These are phyloP conservation scores for Mortierella sp. DNA, from an alignment of 371 early-diverging fungal genomes.

Conservation along the genomic window DNA sequence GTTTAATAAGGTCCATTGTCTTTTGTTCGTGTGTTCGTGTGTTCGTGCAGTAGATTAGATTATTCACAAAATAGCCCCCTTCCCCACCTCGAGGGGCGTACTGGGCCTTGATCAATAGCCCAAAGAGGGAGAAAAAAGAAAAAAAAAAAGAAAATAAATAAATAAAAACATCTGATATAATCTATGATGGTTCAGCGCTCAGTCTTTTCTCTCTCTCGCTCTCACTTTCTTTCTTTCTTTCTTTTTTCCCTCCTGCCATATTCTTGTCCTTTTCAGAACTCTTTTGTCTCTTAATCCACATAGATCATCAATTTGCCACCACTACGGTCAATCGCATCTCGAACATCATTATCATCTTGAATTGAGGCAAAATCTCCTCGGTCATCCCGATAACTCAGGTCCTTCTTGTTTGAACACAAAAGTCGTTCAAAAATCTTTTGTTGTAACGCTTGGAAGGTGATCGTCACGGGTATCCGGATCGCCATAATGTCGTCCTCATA, in stretches of 20 bases:
- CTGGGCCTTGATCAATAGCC: no score
- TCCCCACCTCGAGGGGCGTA: no score
- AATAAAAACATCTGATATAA: not conserved
- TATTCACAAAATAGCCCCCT: no score
- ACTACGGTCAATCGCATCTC: constrained; percentile 42
- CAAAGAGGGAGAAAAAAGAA: no score
- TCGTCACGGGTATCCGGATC: constrained; percentile 71
- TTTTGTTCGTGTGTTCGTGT: no score
- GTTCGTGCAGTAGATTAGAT: no score
- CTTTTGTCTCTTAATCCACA: constrained; percentile 20
- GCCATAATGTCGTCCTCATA: constrained; percentile 80
- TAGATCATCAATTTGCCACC: constrained; percentile 52
- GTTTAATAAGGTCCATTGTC: no score
- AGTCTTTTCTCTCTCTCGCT: not conserved
- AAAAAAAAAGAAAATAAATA: not conserved
- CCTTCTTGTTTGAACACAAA: constrained; percentile 5
- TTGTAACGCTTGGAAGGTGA: constrained; percentile 64
- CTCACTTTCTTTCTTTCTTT: not conserved
- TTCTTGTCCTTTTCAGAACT: constrained; percentile 1
- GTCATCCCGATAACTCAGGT: constrained; percentile 43
- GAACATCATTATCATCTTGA: constrained; percentile 29
- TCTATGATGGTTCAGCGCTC: not conserved
- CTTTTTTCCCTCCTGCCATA: not conserved
- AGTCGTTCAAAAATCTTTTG: constrained; percentile 70
- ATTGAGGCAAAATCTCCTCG: constrained; percentile 41